Evolutionary conservation across 2,329 filamentous ascomycete species (phyloP).

Genomic region (Fusarium irregulare): DNA sequence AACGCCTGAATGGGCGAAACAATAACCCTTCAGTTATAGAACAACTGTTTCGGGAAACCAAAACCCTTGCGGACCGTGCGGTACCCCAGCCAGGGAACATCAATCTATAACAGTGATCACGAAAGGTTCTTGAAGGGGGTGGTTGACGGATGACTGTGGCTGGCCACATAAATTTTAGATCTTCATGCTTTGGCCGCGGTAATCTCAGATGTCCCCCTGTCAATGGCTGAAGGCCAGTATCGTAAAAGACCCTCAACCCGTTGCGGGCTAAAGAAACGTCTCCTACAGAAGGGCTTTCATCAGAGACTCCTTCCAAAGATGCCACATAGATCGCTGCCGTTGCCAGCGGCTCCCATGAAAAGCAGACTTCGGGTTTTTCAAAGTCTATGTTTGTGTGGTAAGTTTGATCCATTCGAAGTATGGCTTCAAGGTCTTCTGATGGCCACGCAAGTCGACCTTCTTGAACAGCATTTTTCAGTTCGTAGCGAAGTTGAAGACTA

Average conservation of each 20-base stretch:
- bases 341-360: conserved; percentile 18
- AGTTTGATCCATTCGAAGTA: conserved; percentile 25
- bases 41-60: neutral
- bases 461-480: conserved; percentile 23
- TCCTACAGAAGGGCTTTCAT: conserved; percentile 14
- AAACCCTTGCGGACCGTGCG: neutral
- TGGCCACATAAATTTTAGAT: neutral
- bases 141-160: neutral
- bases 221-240: conserved; percentile 16
- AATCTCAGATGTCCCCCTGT: neutral
- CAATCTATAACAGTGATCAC: conserved; percentile 10
- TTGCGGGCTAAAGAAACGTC: neutral
- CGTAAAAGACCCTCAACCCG: conserved; percentile 11
- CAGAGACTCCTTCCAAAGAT: neutral
- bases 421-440: neutral
- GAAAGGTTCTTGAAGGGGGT: neutral
- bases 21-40: conserved; percentile 16
- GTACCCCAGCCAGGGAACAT: conserved; percentile 9
- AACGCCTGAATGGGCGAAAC: conserved; percentile 22
- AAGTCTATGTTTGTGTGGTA: neutral
- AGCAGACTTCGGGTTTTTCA: neutral
- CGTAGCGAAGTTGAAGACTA: conserved; percentile 25
- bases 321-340: conserved; percentile 17
- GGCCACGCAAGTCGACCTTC: conserved; percentile 26
- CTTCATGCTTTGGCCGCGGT: neutral